Evolutionary conservation across 1,284 basidiomycete genomes (phyloP).

Genomic region (Anthracocystis walkeri): DNA sequence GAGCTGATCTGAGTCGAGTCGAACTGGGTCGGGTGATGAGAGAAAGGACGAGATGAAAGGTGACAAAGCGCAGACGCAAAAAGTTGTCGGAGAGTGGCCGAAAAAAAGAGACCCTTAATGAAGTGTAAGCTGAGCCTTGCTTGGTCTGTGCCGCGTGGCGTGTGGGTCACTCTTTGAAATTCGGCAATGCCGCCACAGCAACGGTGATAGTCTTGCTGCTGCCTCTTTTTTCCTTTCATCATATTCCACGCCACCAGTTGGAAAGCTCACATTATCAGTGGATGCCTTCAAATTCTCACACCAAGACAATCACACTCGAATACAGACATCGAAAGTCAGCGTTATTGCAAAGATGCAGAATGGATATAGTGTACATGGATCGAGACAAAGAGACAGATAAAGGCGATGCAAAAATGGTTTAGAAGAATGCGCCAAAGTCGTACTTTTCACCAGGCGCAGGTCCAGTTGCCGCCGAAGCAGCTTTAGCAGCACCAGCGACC

Average conservation of each 20-base stretch:
- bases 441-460: conserved; percentile 62
- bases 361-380: conserved; percentile 40
- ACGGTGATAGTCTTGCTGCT: not conserved
- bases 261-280: not conserved
- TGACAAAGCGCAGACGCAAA: not conserved
- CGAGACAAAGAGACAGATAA: conserved; percentile 17
- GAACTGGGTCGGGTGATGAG: not conserved
- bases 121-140: not conserved
- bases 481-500: conserved; percentile 30
- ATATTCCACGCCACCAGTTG: not conserved
- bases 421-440: conserved; percentile 62
- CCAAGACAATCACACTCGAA: too few relatives aligned
- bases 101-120: conserved; percentile 3
- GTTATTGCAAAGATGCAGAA: conserved; percentile 26
- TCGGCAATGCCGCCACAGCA: not conserved
- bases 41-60: not conserved
- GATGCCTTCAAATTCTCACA: too few relatives aligned
- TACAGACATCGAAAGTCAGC: not conserved
- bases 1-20: not conserved
- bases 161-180: not conserved
- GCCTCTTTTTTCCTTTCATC: not conserved
- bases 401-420: conserved; percentile 1
- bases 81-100: not conserved
- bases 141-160: conserved; percentile 10
- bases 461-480: conserved; percentile 37